Evolutionary conservation across 805 yeast species (phyloP), one percentile per base, ranked within the genome.

Genomic region (Saccharomycopsis amapae): DNA sequence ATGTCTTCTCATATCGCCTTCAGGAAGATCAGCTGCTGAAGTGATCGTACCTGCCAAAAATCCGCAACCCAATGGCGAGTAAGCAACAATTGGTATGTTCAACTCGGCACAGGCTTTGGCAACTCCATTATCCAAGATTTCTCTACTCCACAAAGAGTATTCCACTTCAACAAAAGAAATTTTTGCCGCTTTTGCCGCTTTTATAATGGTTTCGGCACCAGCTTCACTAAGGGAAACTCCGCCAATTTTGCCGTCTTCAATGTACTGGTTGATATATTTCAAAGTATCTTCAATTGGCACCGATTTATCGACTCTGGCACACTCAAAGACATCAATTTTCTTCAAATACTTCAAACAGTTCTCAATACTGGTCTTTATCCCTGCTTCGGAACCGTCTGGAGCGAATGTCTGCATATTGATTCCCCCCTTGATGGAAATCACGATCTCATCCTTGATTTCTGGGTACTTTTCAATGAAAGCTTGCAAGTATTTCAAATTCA

Each of bases 11-110:
- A 78, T 48, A 56, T 83, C 90, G 36, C 75, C 80, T 36, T 66
- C 66, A 12, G 79, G 75, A 31, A 82, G 56, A 45, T 76, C 79
- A 0, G 61, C 56, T 18, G 63, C 55, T 4, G 71, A 62, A 22
- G 63, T 76, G 44, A 79, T 62, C 28, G 57, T 51, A 46, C 93
- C 95, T 2, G 90, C 79, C 45, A 88, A 69, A 50, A 81, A 66
- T 1, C 96, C 96, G 56, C 85, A 72, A 7, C 88, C 81, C 45
- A 88, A 68, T 25, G 96, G 96, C 25, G 95, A 82, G 63, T 88
- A 88, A 22, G 88, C 85, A 47, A 85, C 68, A 25, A 85, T 67
- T 12, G 93, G 82, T 46, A 88, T 73, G 13, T 68, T 68, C 28
- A 71, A 62, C 50, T 80, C 76, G 18, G 74, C 70, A 52, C 81